phyloP scores from a whole-genome alignment of 306 rosid species.

The Gynostemma pentaphyllum region DNA sequence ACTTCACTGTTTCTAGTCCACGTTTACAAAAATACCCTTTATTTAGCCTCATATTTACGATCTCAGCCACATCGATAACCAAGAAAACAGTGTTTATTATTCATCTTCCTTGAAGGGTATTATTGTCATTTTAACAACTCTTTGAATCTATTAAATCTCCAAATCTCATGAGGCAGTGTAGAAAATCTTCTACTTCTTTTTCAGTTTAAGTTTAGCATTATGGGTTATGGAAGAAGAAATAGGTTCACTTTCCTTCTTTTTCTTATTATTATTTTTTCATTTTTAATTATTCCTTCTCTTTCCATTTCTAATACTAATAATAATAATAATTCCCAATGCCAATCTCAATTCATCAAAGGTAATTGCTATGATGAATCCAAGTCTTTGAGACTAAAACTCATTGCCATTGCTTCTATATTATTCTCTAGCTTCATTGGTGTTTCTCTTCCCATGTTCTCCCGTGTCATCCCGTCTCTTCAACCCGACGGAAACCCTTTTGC shows the following conservation, averaged over 20 bases:
- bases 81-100: too few relatives aligned
- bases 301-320: not conserved
- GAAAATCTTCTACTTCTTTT: not conserved
- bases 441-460: slow-evolving; percentile 3
- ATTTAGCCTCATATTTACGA: too few relatives aligned
- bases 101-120: not conserved
- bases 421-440: slow-evolving; percentile 4
- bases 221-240: not conserved
- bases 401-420: slow-evolving; percentile 3
- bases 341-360: not conserved
- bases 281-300: not conserved
- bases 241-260: not conserved
- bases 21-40: too few relatives aligned
- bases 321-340: not conserved
- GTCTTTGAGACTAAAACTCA: not conserved
- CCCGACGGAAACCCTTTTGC: slow-evolving; percentile 36
- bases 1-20: too few relatives aligned
- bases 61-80: too few relatives aligned
- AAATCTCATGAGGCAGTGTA: not conserved
- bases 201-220: not conserved
- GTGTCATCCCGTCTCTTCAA: slow-evolving; percentile 10
- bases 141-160: not conserved
- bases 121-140: not conserved
- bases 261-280: not conserved
- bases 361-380: not conserved